Conservation (phyloP, 1,139 yeast genomes). For the Yarrowia galli region DNA sequence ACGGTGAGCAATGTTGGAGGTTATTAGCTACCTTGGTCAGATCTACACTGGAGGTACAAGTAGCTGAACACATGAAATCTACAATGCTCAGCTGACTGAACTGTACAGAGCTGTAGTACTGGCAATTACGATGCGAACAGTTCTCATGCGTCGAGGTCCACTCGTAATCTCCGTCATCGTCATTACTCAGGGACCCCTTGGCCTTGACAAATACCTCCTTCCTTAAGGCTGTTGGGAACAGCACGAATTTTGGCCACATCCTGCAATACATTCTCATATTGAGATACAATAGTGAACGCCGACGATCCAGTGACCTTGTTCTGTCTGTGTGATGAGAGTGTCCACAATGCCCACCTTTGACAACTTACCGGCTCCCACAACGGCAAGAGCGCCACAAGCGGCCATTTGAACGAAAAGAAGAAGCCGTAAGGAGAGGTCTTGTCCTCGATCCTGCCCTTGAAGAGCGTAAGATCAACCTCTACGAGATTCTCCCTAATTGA, state of each 20-base stretch:
- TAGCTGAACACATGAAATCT: too few relatives aligned
- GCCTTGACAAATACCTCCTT: slow-evolving; percentile 17
- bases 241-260: slow-evolving; percentile 10
- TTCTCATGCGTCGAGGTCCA: slow-evolving; percentile 17
- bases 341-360: slow-evolving; percentile 10
- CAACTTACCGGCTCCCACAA: slow-evolving; percentile 15
- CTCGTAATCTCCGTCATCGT: slow-evolving; percentile 22
- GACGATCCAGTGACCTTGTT: slow-evolving; percentile 21
- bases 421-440: not conserved
- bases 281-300: slow-evolving; percentile 10
- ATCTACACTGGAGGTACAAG: too few relatives aligned
- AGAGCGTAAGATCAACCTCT: not conserved
- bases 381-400: slow-evolving; percentile 19
- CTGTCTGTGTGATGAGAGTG: not conserved
- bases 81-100: too few relatives aligned
- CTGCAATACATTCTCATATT: slow-evolving; percentile 9
- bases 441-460: not conserved
- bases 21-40: too few relatives aligned
- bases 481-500: slow-evolving; percentile 7
- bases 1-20: too few relatives aligned
- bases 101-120: too few relatives aligned
- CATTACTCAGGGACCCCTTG: not conserved
- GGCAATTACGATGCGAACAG: too few relatives aligned
- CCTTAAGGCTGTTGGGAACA: not conserved
- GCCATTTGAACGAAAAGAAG: slow-evolving; percentile 17